Conservation (phyloP, 768 basidiomycete species). For the Kwoniella newhampshirensis region DNA sequence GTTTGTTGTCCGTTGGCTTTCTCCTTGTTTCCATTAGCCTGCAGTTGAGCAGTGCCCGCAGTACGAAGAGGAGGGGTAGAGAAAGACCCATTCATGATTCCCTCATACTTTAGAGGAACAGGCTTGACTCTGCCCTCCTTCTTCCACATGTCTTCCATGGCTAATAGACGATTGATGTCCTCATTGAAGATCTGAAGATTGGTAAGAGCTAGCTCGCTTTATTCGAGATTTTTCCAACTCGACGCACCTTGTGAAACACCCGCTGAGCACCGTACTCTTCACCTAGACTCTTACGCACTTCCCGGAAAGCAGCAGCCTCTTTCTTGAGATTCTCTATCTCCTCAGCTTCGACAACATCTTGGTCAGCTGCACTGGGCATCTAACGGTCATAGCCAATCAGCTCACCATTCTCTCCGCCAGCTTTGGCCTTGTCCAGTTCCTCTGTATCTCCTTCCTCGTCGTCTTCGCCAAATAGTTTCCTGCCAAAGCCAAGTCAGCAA, state of each 20-base stretch:
- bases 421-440: conserved; percentile 88
- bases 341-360: conserved; percentile 61
- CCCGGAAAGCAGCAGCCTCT: conserved; percentile 82
- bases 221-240: too few relatives aligned
- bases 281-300: conserved; percentile 71
- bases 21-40: conserved; percentile 1
- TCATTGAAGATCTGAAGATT: conserved; percentile 77
- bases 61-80: conserved; percentile 52
- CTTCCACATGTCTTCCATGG: conserved; percentile 97
- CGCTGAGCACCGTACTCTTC: conserved; percentile 62
- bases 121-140: conserved; percentile 71
- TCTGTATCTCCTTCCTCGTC: conserved; percentile 65
- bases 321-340: conserved; percentile 87
- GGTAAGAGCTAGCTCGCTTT: background rate
- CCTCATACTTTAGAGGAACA: conserved; percentile 75
- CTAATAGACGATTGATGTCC: conserved; percentile 83
- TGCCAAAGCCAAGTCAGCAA: conserved; percentile 49
- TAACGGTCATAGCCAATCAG: background rate
- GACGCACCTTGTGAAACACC: conserved; percentile 77
- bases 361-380: conserved; percentile 7
- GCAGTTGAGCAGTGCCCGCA: conserved; percentile 6
- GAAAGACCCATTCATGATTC: conserved; percentile 68
- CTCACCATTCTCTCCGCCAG: conserved; percentile 88
- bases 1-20: conserved; percentile 34
- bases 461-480: conserved; percentile 93